Evolutionary conservation across 1,284 basidiomycete genomes (phyloP).

Genomic region (Melampsora americana): DNA sequence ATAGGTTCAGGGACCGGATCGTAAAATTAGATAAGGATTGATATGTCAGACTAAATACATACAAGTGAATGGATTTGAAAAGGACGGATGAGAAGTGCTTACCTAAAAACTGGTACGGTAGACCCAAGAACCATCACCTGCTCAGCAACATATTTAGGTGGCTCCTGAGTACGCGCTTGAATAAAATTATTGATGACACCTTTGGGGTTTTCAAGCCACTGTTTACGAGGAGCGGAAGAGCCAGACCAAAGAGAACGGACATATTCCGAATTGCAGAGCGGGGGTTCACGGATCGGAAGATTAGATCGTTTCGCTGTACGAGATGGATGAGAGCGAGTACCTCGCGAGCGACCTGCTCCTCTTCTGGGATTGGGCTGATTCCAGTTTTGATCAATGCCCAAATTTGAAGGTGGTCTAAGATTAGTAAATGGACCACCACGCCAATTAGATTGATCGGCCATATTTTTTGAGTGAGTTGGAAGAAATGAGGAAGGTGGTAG

Average conservation of each 20-base stretch:
- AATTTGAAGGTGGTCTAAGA: not conserved
- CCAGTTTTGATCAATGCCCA: not conserved
- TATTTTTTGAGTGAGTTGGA: not conserved
- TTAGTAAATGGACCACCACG: not conserved
- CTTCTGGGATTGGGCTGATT: not conserved
- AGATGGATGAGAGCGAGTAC: not conserved
- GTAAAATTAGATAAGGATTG: not conserved
- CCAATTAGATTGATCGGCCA: conserved; percentile 5
- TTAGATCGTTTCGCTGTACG: not conserved
- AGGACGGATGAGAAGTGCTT: conserved; percentile 5
- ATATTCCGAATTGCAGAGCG: conserved; percentile 16
- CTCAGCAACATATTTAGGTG: conserved; percentile 24
- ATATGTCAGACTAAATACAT: not conserved
- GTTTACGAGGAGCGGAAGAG: conserved; percentile 15
- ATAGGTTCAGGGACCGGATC: not conserved
- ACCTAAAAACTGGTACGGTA: conserved; percentile 20
- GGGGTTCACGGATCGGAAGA: conserved; percentile 24
- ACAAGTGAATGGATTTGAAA: not conserved
- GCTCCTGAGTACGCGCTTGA: conserved; percentile 17
- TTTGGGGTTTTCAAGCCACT: conserved; percentile 40
- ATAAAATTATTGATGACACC: conserved; percentile 40
- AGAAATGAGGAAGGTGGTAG: not conserved
- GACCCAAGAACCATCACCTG: conserved; percentile 23
- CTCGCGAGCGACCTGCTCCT: not conserved
- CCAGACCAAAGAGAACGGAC: conserved; percentile 21